A percentile compares a stretch with the other conserved stretches of the same genome.
Conservation (phyloP, 2,329 filamentous ascomycete species). For the Alternaria sp. region DNA sequence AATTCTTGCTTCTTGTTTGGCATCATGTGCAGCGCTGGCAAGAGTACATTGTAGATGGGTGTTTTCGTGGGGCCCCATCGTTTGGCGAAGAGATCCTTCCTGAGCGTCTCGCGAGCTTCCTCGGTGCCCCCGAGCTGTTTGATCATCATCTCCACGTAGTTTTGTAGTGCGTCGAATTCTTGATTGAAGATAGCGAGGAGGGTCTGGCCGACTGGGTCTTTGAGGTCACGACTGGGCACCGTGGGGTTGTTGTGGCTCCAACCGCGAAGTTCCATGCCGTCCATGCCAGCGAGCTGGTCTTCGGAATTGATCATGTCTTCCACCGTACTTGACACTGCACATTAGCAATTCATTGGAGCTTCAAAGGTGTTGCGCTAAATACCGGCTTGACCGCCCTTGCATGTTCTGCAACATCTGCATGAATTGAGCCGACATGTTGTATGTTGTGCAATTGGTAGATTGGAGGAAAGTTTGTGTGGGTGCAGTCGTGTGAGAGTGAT, state of each 20-base stretch:
- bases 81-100: slow-evolving; percentile 12
- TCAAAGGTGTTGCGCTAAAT: background rate
- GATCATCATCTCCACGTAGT: slow-evolving; percentile 7
- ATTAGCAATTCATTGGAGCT: background rate
- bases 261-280: slow-evolving; percentile 23
- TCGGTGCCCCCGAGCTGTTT: slow-evolving; percentile 5
- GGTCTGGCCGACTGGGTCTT: slow-evolving; percentile 13
- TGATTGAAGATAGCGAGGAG: slow-evolving; percentile 7
- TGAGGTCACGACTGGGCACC: slow-evolving; percentile 16
- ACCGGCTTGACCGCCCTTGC: slow-evolving; percentile 10
- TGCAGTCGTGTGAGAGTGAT: background rate
- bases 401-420: slow-evolving; percentile 22
- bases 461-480: background rate
- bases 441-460: background rate
- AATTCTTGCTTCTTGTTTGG: slow-evolving; percentile 6
- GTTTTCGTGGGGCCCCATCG: slow-evolving; percentile 20
- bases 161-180: slow-evolving; percentile 1
- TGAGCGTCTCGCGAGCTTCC: slow-evolving; percentile 6
- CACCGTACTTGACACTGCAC: slow-evolving; percentile 2
- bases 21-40: slow-evolving; percentile 8
- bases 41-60: slow-evolving; percentile 17
- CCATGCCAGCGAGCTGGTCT: slow-evolving; percentile 18
- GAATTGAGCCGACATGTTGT: slow-evolving; percentile 18
- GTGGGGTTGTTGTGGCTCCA: slow-evolving; percentile 12
- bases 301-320: slow-evolving; percentile 13